A percentile compares a stretch with the other conserved stretches of the same genome.
These are phyloP conservation scores for Cyberlindnera samutprakarnensis DNA, from an alignment of 805 yeast species.

Conservation along the genomic window DNA sequence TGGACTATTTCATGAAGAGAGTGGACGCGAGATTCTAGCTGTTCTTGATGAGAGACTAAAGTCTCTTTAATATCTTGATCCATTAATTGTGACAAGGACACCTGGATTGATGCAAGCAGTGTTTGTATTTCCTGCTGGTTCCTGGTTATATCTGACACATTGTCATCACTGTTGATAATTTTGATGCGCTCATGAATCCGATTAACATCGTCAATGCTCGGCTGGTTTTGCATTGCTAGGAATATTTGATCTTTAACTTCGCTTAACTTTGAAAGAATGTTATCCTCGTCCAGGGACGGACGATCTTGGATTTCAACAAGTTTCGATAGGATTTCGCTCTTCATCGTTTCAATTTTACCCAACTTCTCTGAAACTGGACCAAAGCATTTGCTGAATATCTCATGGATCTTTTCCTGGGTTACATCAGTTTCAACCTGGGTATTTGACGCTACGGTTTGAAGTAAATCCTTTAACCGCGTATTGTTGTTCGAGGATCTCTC, in stretches of 20 bases:
- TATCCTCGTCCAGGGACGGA: neutral
- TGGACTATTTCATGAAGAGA: no score
- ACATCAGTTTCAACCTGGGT: neutral
- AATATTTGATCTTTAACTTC: neutral
- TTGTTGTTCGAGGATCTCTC: slow-evolving; percentile 23
- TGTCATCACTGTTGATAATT: neutral
- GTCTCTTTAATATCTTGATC: no score
- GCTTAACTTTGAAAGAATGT: neutral
- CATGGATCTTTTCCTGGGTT: slow-evolving; percentile 1
- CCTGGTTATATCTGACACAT: neutral
- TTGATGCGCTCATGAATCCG: neutral
- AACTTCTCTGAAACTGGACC: neutral
- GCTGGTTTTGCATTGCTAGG: neutral
- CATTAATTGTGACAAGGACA: no score
- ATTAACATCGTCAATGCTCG: neutral
- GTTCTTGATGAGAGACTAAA: no score
- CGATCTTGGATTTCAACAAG: slow-evolving; percentile 1
- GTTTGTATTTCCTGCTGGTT: neutral
- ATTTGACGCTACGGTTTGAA: slow-evolving; percentile 14
- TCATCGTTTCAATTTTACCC: neutral
- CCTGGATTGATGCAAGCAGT: neutral
- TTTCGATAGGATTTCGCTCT: slow-evolving; percentile 1
- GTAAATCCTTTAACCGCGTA: slow-evolving; percentile 19
- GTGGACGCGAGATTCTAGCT: no score
- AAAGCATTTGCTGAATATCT: slow-evolving; percentile 1